Evolutionary conservation across 129 eudicot species (phyloP), one percentile per base, ranked within the genome.

Genomic region (Pittosporum tobira): DNA sequence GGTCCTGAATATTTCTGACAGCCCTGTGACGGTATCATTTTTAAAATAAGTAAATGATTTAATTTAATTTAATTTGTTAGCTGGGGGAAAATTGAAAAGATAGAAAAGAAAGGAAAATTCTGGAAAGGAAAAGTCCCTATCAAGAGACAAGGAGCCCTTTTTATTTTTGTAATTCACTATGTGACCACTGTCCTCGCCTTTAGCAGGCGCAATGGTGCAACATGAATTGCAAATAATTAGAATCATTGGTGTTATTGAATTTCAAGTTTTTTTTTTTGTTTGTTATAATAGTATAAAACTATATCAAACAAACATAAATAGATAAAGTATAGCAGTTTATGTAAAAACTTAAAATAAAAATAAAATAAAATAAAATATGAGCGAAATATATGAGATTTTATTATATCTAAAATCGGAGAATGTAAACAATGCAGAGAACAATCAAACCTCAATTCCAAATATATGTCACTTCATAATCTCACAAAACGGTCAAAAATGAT

Each of bases 121-220:
- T 4, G 14, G 14, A 28, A 29, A 36, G 19, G 23, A 45, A 47
- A 44, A 40, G 78, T 60, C 69, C 31, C 20, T 47, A 10, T 53
- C 63, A 53, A 73, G 53, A 51, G n/a, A n/a, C n/a, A n/a, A n/a
- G n/a, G n/a, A 48, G 12, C 67, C 58, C 57, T 51, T 66, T 73
- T 29, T 13, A 74, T 18, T 38, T 61, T n/a, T n/a, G n/a, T 47
- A 34, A 64, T 45, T 63, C 65, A 63, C 55, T 38, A 27, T 54
- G 52, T 57, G 46, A 49, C 44, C 54, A 61, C 54, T 73, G 70
- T 54, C 65, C 60, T 52, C 51, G 36, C 48, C 49, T 36, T 45
- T 20, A n/a, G 46, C 66, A 49, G 59, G 59, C 60, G 34, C 28
- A 30, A 34, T 61, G 6, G 18, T 30, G 8, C 47, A 6, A 18